A percentile compares a stretch with the other conserved stretches of the same genome.
These are phyloP conservation scores for Scenedesmus sp. DNA, from an alignment of 163 green algal genomes.

Conservation along the genomic window DNA sequence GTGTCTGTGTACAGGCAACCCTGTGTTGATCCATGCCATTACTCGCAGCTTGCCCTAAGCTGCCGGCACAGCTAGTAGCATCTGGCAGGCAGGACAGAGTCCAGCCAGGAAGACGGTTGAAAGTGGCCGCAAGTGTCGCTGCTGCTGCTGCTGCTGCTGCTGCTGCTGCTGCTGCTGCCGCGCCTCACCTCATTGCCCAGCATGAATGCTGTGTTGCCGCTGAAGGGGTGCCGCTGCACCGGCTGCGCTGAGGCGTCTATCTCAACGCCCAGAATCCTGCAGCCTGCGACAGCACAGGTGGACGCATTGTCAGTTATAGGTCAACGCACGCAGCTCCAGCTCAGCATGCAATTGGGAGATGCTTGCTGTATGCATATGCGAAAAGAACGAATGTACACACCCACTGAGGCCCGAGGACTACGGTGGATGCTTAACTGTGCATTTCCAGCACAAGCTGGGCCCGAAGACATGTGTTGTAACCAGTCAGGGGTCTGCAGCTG, in stretches of 20 bases:
- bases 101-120: no score
- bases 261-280: slow-evolving; percentile 87
- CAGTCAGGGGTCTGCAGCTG: no score
- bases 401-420: no score
- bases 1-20: not conserved
- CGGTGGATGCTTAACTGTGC: no score
- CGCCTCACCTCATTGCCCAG: slow-evolving; percentile 88
- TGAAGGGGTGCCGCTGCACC: slow-evolving; percentile 84
- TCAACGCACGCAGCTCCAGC: not conserved
- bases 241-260: slow-evolving; percentile 77
- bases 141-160: not conserved
- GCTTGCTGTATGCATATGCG: not conserved
- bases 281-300: slow-evolving; percentile 62
- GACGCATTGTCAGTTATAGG: not conserved
- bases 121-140: not conserved
- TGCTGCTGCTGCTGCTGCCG: not conserved
- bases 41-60: not conserved
- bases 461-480: no score
- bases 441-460: no score
- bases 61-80: not conserved
- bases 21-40: not conserved
- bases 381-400: no score
- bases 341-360: not conserved
- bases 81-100: not conserved
- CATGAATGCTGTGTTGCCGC: slow-evolving; percentile 86